Evolutionary conservation across 768 basidiomycete genomes (phyloP).

Genomic region (Gyrodon lividus): DNA sequence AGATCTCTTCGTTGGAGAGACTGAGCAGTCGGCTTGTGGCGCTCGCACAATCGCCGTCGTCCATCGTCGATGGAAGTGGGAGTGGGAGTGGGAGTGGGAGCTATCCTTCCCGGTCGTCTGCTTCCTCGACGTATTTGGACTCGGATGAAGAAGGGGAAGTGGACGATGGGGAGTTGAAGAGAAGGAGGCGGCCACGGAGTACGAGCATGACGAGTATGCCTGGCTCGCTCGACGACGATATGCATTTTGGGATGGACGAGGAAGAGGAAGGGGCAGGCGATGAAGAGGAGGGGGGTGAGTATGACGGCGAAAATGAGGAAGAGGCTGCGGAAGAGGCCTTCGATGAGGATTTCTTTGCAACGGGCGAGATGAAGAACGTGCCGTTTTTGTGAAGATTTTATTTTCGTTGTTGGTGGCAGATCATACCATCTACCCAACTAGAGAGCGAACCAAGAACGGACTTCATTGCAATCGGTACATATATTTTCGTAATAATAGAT

Average conservation of each 20-base stretch:
- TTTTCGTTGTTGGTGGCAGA: too few species aligned
- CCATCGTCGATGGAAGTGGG: constrained; percentile 23
- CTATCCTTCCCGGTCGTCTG: constrained; percentile 54
- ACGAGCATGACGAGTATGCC: constrained; percentile 85
- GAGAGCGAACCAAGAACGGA: too few species aligned
- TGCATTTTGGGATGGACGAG: constrained; percentile 54
- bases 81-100: constrained; percentile 44
- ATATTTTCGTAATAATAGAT: too few species aligned
- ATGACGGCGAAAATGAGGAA: constrained; percentile 47
- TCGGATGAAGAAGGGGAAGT: constrained; percentile 48
- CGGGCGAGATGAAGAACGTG: constrained; percentile 81
- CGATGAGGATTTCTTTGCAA: constrained; percentile 76
- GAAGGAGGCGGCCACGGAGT: constrained; percentile 43
- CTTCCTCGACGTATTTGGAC: constrained; percentile 47
- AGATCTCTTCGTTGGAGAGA: constrained; percentile 77
- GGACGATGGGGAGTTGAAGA: constrained; percentile 40
- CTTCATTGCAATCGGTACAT: too few species aligned
- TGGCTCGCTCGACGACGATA: constrained; percentile 66
- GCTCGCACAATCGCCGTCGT: constrained; percentile 43
- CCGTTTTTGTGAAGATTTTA: constrained; percentile 51
- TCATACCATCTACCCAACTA: too few species aligned
- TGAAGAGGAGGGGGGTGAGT: constrained; percentile 33
- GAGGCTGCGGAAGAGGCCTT: constrained; percentile 62
- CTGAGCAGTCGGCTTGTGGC: constrained; percentile 58
- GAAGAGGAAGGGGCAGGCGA: constrained; percentile 39